Evolutionary conservation across 2,329 filamentous ascomycete species (phyloP).

Genomic region (Exophiala xenobiotica): DNA sequence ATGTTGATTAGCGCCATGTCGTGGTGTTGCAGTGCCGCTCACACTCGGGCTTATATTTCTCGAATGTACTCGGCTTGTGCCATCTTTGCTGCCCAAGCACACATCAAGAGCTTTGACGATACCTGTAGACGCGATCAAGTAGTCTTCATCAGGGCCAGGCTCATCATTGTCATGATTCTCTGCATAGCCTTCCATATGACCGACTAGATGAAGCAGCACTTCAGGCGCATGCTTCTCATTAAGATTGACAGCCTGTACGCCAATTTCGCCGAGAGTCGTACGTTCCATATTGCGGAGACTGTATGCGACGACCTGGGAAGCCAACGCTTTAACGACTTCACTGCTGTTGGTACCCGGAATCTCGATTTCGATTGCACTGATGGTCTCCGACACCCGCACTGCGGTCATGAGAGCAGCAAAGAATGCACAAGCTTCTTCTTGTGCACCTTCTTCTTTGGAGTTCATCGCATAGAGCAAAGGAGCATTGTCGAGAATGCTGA

Average conservation of each 20-base stretch:
- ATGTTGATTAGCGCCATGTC: conserved; percentile 46
- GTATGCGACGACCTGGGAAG: conserved; percentile 92
- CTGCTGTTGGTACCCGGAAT: conserved; percentile 77
- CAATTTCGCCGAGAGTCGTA: conserved; percentile 64
- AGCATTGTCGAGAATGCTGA: conserved; percentile 82
- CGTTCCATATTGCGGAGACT: conserved; percentile 88
- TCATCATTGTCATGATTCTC: conserved; percentile 60
- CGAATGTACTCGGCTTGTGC: conserved; percentile 41
- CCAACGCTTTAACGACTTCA: conserved; percentile 86
- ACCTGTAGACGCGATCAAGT: conserved; percentile 92
- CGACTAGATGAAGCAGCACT: conserved; percentile 82
- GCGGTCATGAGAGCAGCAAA: conserved; percentile 91
- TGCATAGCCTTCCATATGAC: conserved; percentile 58
- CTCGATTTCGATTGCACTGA: conserved; percentile 90
- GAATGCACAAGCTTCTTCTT: conserved; percentile 91
- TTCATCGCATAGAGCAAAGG: conserved; percentile 68
- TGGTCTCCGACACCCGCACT: conserved; percentile 74
- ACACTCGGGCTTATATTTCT: conserved; percentile 42
- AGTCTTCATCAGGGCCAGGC: conserved; percentile 81
- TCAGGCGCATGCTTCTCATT: conserved; percentile 67
- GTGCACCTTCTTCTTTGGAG: conserved; percentile 72
- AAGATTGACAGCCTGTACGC: conserved; percentile 48
- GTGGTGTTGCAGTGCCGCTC: conserved; percentile 56
- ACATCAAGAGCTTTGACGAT: conserved; percentile 92
- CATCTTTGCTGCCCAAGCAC: conserved; percentile 77